A percentile compares a stretch with the other conserved stretches of the same genome.
These are phyloP conservation scores for Lupinus albus DNA, from an alignment of 306 rosid species.

Conservation along the genomic window DNA sequence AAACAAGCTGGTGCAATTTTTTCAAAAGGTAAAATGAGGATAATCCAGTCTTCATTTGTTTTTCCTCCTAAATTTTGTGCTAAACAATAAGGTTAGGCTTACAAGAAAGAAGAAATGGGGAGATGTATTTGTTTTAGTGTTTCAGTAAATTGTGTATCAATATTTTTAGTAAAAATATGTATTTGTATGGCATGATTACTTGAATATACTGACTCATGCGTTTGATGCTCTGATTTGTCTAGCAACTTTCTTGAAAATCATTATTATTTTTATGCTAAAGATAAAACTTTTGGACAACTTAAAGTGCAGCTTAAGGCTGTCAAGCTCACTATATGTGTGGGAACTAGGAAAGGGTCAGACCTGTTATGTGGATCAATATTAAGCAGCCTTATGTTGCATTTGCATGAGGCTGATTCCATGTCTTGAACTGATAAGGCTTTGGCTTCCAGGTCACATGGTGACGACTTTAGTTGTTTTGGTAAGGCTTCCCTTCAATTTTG, in stretches of 20 bases:
- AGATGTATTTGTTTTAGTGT: background rate
- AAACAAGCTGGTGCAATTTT: slow-evolving; percentile 77
- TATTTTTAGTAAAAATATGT: slow-evolving; percentile 25
- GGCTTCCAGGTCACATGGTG: background rate
- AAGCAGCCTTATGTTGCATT: background rate
- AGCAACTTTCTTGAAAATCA: background rate
- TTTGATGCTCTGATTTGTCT: slow-evolving; percentile 9
- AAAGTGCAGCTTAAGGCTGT: background rate
- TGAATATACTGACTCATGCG: background rate
- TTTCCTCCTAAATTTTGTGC: slow-evolving; percentile 16
- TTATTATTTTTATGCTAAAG: slow-evolving; percentile 9
- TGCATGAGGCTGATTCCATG: background rate
- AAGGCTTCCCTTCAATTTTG: background rate
- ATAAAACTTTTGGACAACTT: background rate
- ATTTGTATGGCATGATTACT: background rate
- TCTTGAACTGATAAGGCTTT: background rate
- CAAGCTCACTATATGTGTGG: background rate
- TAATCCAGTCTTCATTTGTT: slow-evolving; percentile 24
- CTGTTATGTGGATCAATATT: background rate
- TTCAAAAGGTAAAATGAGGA: slow-evolving; percentile 68
- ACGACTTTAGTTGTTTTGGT: background rate
- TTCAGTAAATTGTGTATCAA: slow-evolving; percentile 28
- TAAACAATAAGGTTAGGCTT: slow-evolving; percentile 27
- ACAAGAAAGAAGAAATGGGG: slow-evolving; percentile 33
- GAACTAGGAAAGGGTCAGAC: background rate